Evolutionary conservation across 139 green algal species (phyloP).

Genomic region (Eudorina sp.): DNA sequence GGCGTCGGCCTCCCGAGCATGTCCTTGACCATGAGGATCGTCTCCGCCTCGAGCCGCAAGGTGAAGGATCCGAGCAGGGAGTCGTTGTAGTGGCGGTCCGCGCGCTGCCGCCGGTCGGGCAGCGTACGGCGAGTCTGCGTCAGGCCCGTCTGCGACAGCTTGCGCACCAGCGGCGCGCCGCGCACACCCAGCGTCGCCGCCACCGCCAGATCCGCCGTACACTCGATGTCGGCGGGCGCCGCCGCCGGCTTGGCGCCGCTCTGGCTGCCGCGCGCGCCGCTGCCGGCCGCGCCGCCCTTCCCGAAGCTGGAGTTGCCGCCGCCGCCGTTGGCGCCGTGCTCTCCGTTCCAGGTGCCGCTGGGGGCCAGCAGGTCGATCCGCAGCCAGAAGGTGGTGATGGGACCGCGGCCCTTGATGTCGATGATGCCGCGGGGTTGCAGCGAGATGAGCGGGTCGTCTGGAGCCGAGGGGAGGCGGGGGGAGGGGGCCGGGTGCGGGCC

Average conservation of each 20-base stretch:
- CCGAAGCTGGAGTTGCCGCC: background rate
- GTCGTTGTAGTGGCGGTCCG: background rate
- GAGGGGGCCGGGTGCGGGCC: too few species aligned
- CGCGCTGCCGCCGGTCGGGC: background rate
- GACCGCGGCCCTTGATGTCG: conserved; percentile 36
- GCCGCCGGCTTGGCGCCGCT: background rate
- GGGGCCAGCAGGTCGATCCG: background rate
- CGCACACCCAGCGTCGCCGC: conserved; percentile 24
- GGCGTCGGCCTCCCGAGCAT: background rate
- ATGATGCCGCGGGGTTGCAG: conserved; percentile 41
- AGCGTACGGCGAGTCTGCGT: background rate
- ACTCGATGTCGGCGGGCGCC: conserved; percentile 3
- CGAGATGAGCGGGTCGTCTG: conserved; percentile 26
- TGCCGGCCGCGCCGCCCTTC: background rate
- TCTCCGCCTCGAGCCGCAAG: background rate
- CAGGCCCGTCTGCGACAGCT: conserved; percentile 40
- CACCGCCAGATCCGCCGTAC: conserved; percentile 36
- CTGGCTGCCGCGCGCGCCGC: background rate
- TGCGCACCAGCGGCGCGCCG: conserved; percentile 32
- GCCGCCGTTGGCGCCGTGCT: background rate
- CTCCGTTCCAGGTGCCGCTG: background rate
- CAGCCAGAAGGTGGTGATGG: conserved; percentile 44
- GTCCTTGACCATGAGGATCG: background rate
- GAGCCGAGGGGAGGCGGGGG: background rate
- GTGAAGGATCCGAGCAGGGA: conserved; percentile 35